Percentiles rank a stretch among this genome's conserved stretches.
These are phyloP conservation scores for Blastobotrys buckinghamii DNA, from an alignment of 1,139 yeast species.

Conservation along the genomic window DNA sequence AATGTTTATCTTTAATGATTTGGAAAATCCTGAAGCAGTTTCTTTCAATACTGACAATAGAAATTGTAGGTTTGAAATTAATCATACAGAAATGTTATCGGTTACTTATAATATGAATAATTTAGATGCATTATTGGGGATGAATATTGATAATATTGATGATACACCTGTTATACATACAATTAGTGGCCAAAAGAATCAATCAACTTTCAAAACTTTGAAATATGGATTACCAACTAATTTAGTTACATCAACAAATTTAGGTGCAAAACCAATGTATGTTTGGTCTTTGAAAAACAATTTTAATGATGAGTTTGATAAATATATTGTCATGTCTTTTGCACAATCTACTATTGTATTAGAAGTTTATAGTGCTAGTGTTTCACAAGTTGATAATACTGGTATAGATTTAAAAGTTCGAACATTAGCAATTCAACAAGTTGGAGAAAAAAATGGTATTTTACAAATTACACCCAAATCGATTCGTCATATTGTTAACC, in stretches of 20 bases:
- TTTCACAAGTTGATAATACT: slow-evolving; percentile 68
- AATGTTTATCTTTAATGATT: slow-evolving; percentile 68
- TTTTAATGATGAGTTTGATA: slow-evolving; percentile 45
- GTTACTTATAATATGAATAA: slow-evolving; percentile 49
- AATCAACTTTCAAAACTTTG: slow-evolving; percentile 46
- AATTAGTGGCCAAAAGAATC: slow-evolving; percentile 36
- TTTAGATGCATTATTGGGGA: slow-evolving; percentile 53
- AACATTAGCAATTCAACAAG: slow-evolving; percentile 65
- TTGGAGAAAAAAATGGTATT: slow-evolving; percentile 57
- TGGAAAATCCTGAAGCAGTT: slow-evolving; percentile 46
- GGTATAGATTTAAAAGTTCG: slow-evolving; percentile 50
- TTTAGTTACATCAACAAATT: slow-evolving; percentile 63
- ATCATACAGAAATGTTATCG: slow-evolving; percentile 48
- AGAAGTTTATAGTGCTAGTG: slow-evolving; percentile 55
- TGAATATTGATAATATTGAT: slow-evolving; percentile 37
- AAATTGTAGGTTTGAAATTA: background rate
- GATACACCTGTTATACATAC: slow-evolving; percentile 37
- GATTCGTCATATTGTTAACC: slow-evolving; percentile 53
- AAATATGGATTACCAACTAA: slow-evolving; percentile 58
- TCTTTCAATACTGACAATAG: slow-evolving; percentile 44
- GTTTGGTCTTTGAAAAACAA: slow-evolving; percentile 55
- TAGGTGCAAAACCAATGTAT: slow-evolving; percentile 57
- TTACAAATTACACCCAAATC: slow-evolving; percentile 73
- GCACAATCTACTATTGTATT: slow-evolving; percentile 65
- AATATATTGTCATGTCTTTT: slow-evolving; percentile 63